Conservation (phyloP, 306 rosid genomes). For the Arachis stenosperma region DNA sequence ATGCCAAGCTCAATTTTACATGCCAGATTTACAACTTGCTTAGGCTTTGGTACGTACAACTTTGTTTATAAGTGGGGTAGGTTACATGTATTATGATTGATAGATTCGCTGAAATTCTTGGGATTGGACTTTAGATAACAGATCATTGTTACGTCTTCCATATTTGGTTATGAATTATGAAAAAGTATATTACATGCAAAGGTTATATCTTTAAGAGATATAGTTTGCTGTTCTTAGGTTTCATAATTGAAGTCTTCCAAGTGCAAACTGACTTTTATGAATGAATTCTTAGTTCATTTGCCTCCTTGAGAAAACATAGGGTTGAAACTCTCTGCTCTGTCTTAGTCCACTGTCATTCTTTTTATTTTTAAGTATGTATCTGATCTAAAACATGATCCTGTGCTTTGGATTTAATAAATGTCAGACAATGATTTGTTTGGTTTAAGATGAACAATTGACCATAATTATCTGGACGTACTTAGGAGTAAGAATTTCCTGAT, state of each 20-base stretch:
- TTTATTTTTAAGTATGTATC: conserved; percentile 5
- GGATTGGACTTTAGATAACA: background rate
- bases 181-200: background rate
- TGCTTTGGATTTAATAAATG: conserved; percentile 5
- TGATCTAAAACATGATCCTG: conserved; percentile 26
- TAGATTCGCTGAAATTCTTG: background rate
- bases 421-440: background rate
- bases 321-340: background rate
- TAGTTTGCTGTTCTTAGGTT: conserved; percentile 2
- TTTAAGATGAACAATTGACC: background rate
- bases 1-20: conserved; percentile 11
- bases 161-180: conserved; percentile 13
- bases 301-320: conserved; percentile 19
- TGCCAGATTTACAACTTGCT: conserved; percentile 4
- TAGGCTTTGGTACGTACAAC: conserved; percentile 4
- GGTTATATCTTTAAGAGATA: conserved; percentile 15
- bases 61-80: background rate
- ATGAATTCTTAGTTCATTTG: conserved; percentile 30
- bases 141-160: background rate
- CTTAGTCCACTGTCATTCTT: background rate
- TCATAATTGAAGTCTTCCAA: conserved; percentile 1
- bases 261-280: conserved; percentile 6
- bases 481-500: background rate
- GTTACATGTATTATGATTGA: conserved; percentile 9
- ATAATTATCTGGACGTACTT: background rate